Evolutionary conservation across 257 asterid genomes (phyloP), one percentile per base, ranked within the genome.

Genomic region (Scutellaria baicalensis): DNA sequence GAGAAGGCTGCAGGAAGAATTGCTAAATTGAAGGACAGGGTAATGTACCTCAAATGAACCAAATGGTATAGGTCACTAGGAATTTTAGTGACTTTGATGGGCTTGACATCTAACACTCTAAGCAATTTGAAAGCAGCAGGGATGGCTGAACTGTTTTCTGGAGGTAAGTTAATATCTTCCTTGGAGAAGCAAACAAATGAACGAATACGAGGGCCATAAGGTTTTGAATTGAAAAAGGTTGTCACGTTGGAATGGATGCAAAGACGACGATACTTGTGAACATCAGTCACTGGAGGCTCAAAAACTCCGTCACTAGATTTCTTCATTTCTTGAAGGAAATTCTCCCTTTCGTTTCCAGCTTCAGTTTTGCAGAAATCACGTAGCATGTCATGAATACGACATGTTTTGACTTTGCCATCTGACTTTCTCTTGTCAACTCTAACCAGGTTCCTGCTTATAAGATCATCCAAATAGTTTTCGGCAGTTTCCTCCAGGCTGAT

Each of bases 351-450:
- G 1, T 48, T 36, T 31, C 59, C 62, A n/a, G 78, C 80, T 55
- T 78, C 84, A 2, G 40, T 71, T 18, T 51, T 74, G 73, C 84
- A 83, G 50, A 83, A 83, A 21, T 74, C 77, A 3, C 74, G 80
- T 38, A 82, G 36, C 62, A 78, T 77, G 58, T 79, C 87, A 68
- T 79, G 81, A 44, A 77, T 51, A 18, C 84, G 83, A 51, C 87
- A 82, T 5, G 81, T 79, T 77, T 79, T 82, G 23, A 82, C 74
- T 65, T 61, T 78, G 2, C 81, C 87, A 64, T 71, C 54, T 42
- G 82, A 17, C 40, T 77, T 47, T 60, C 54, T 58, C 59, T 67
- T 63, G 27, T 61, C 69, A n/a, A 63, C 77, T 60, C 71, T 73
- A 42, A 82, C 54, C 47, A 82, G 63, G 70, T 77, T 82, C 56